Evolutionary conservation across 495 filamentous ascomycete genomes (phyloP).

Genomic region (Filosporella fistucella): DNA sequence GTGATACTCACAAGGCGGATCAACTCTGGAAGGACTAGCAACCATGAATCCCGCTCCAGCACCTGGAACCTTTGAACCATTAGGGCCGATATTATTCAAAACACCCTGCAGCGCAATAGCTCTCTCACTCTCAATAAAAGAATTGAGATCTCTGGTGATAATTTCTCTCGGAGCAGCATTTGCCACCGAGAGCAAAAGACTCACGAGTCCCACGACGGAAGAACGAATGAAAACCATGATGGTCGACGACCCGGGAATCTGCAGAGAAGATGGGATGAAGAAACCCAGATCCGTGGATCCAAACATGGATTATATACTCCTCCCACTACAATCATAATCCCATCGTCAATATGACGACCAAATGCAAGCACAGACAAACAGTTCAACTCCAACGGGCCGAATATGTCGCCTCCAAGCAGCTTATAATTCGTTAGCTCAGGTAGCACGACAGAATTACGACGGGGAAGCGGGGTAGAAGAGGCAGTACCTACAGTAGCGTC

Average conservation of each 20-base stretch:
- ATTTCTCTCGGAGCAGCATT: not conserved
- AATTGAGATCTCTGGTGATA: constrained; percentile 21
- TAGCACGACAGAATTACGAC: constrained; percentile 3
- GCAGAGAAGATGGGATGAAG: too few relatives aligned
- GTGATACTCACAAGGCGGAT: constrained; percentile 46
- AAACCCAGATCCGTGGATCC: not conserved
- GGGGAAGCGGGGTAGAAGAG: constrained; percentile 12
- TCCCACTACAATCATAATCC: too few relatives aligned
- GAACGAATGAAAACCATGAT: too few relatives aligned
- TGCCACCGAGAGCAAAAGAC: not conserved
- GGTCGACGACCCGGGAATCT: too few relatives aligned
- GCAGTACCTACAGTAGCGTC: not conserved
- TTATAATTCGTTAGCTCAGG: constrained; percentile 1
- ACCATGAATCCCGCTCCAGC: constrained; percentile 47
- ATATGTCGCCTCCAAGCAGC: not conserved
- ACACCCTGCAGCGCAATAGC: constrained; percentile 43
- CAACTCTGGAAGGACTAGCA: constrained; percentile 48
- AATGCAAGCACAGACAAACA: not conserved
- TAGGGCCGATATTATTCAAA: constrained; percentile 54
- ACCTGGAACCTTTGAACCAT: constrained; percentile 38
- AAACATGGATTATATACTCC: constrained; percentile 1
- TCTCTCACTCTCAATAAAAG: constrained; percentile 31
- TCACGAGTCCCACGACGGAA: not conserved
- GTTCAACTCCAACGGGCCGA: not conserved
- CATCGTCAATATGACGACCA: not conserved